phyloP scores from a whole-genome alignment of 305 asterid species.

The Fraxinus albicans region DNA sequence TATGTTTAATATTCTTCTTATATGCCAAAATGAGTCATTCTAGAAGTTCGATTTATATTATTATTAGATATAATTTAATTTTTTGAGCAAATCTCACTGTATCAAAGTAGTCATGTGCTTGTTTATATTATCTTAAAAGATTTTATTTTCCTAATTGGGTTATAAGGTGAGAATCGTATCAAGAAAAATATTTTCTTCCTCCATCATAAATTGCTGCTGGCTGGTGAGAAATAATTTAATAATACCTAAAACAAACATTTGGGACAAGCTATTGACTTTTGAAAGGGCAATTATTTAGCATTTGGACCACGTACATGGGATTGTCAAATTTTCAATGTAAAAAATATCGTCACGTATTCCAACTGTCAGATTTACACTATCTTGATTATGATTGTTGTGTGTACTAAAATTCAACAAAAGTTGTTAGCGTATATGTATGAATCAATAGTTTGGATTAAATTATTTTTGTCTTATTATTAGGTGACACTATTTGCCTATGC shows the following conservation, averaged over 20 bases:
- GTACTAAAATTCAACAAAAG: neutral
- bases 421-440: neutral
- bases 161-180: neutral
- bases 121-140: neutral
- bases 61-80: neutral
- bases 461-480: constrained; percentile 19
- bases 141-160: neutral
- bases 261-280: constrained; percentile 38
- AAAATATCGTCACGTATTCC: constrained; percentile 29
- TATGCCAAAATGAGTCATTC: neutral
- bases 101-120: neutral
- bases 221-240: constrained; percentile 4
- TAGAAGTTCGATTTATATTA: neutral
- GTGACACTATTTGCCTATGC: neutral
- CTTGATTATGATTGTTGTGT: constrained; percentile 26
- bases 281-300: neutral
- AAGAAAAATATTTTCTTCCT: neutral
- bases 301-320: constrained; percentile 32
- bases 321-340: neutral
- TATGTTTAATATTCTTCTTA: neutral
- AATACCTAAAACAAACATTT: neutral
- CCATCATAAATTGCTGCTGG: constrained; percentile 5
- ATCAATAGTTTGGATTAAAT: neutral
- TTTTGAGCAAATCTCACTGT: neutral
- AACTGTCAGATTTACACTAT: constrained; percentile 29